Conservation (phyloP, 352 stramenopile species). For the Phytophthora boehmeriae region DNA sequence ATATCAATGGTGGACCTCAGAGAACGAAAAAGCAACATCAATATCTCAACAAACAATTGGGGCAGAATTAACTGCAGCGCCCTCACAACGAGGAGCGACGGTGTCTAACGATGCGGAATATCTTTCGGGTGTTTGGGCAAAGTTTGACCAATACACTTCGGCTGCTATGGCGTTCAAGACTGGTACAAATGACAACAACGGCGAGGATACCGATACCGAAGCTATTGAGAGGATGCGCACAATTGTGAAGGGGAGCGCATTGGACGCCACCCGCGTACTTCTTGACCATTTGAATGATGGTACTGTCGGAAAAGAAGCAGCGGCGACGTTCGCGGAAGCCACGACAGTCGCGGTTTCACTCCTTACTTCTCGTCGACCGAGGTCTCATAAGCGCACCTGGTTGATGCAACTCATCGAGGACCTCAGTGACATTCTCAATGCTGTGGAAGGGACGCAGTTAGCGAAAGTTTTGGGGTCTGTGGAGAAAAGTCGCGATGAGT, state of each 20-base stretch:
- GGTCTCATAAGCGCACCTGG: neutral
- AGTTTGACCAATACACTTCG: neutral
- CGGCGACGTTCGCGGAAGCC: neutral
- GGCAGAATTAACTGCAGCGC: too few relatives aligned
- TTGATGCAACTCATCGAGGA: neutral
- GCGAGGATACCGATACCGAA: neutral
- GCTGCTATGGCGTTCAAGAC: neutral
- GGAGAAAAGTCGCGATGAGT: neutral
- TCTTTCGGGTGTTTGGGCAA: neutral
- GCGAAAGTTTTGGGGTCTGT: neutral
- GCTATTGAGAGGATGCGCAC: neutral
- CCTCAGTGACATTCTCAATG: neutral
- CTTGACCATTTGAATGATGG: constrained; percentile 1
- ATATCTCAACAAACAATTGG: too few relatives aligned
- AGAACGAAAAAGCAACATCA: too few relatives aligned
- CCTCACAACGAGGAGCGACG: too few relatives aligned
- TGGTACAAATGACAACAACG: neutral
- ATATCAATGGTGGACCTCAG: too few relatives aligned
- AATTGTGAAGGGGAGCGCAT: neutral
- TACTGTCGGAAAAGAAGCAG: neutral
- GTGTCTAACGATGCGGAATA: too few relatives aligned
- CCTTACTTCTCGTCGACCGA: neutral
- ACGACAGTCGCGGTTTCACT: neutral
- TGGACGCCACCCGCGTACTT: neutral
- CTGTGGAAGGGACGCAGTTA: neutral